Evolutionary conservation across 2,329 filamentous ascomycete genomes (phyloP).

Genomic region (Pseudogymnoascus sp.): DNA sequence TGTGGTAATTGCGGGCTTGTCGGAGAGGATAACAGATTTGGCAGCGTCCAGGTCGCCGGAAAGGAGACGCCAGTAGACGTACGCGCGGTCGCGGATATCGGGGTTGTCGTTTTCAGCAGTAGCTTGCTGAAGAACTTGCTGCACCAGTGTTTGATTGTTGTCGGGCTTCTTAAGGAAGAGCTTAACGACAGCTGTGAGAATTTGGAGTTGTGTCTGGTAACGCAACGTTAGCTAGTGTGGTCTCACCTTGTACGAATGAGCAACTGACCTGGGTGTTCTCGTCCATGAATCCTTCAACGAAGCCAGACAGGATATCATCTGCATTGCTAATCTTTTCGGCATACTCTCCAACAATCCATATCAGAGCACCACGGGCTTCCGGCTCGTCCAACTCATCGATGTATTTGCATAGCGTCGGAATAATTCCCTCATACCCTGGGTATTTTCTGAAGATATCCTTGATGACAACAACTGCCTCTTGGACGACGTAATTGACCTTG

Average conservation of each 20-base stretch:
- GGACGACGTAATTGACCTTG: constrained; percentile 98
- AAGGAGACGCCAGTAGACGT: constrained; percentile 94
- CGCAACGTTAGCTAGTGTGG: constrained; percentile 15
- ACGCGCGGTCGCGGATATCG: constrained; percentile 92
- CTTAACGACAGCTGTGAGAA: constrained; percentile 93
- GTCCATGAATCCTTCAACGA: constrained; percentile 90
- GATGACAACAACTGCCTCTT: constrained; percentile 97
- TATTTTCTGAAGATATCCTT: constrained; percentile 98
- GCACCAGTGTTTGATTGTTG: constrained; percentile 81
- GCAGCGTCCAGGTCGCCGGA: constrained; percentile 87
- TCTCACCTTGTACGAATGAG: neutral
- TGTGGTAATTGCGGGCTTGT: constrained; percentile 87
- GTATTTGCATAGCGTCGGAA: constrained; percentile 89
- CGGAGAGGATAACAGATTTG: constrained; percentile 87
- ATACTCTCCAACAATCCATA: constrained; percentile 99
- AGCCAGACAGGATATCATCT: constrained; percentile 83
- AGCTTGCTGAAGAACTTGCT: constrained; percentile 86
- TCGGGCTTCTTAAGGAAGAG: constrained; percentile 95
- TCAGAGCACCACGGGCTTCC: constrained; percentile 78
- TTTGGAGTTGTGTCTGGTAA: constrained; percentile 84
- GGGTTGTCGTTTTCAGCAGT: constrained; percentile 96
- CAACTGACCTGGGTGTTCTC: constrained; percentile 79
- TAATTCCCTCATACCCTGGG: constrained; percentile 94
- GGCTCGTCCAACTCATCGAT: constrained; percentile 97
- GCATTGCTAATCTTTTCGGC: constrained; percentile 99